These are phyloP conservation scores for Lentithecium fluviatile DNA, from an alignment of 495 filamentous ascomycete genomes.

Conservation along the genomic window DNA sequence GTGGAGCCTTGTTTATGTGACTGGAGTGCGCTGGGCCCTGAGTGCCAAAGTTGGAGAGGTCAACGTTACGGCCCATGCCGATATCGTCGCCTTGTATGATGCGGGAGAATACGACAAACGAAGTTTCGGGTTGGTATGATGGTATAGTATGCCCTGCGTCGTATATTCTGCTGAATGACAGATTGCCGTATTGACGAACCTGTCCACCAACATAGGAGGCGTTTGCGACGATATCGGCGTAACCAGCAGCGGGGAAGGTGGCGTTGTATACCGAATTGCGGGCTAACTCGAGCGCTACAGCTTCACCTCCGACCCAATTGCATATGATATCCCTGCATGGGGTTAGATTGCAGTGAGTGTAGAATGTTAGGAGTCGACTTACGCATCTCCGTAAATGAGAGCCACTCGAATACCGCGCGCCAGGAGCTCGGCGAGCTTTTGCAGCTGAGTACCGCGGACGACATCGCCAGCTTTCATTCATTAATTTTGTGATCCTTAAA, in stretches of 20 bases:
- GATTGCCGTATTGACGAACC: conserved; percentile 46
- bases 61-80: conserved; percentile 48
- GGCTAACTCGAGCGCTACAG: conserved; percentile 38
- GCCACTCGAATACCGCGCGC: conserved; percentile 38
- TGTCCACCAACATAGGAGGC: conserved; percentile 43
- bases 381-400: conserved; percentile 43
- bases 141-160: conserved; percentile 45
- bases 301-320: conserved; percentile 46
- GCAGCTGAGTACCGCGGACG: conserved; percentile 35
- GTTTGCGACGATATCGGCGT: conserved; percentile 56
- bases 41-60: conserved; percentile 54
- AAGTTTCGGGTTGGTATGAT: conserved; percentile 46
- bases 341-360: neutral
- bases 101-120: conserved; percentile 44
- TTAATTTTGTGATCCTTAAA: neutral
- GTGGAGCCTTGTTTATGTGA: conserved; percentile 40
- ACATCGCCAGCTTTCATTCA: conserved; percentile 38
- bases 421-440: conserved; percentile 40
- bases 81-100: conserved; percentile 42
- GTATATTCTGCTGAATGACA: conserved; percentile 46
- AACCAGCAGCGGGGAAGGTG: conserved; percentile 49
- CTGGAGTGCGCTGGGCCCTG: conserved; percentile 54
- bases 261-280: conserved; percentile 49
- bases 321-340: conserved; percentile 39
- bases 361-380: conserved; percentile 9